Evolutionary conservation across 2,329 filamentous ascomycete species (phyloP), one percentile per base, ranked within the genome.

Genomic region (Stachybotrys echinatus): DNA sequence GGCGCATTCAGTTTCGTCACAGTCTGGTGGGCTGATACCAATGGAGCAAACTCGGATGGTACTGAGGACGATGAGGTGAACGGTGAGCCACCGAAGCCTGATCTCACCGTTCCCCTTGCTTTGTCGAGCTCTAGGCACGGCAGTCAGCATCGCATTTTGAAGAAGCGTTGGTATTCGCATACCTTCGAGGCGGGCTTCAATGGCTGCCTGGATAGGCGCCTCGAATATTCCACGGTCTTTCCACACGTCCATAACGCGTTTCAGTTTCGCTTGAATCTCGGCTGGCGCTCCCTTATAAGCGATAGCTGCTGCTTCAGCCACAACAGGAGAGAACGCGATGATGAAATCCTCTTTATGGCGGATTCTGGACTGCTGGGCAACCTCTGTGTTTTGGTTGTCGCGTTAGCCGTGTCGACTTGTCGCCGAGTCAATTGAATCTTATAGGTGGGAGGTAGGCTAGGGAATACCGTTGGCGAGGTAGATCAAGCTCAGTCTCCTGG

Each of bases 161-260:
- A n/a, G 31, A 19, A 42, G 6, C 12, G 7, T 47, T 42, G 12
- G 54, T 57, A 43, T 34, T 19, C 23, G 59, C 76, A 55, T 74
- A 92, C 89, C 90, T 56, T 90, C 84, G 48, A 97, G 76, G 23
- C 88, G 81, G 51, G 80, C 74, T 64, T 97, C 92, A 48, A 96
- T 84, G 1, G 87, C 87, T 50, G 85, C 82, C 65, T 96, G 86
- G 45, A 96, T 88, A 1, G 87, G 81, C 1, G 68, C 67, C 54
- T 95, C 89, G 61, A 99, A 99, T 43, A 99, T 94, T 48, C 76
- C 73, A 34, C 94, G 80, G 61, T 92, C 84, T 63, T 87, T 86
- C 94, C 94, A 99, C 18, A 99, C 94, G 61, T 97, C 92, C 3
- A 97, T 83, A 1, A 97, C 92, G 27, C 94, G 82, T 53, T 87